Evolutionary conservation across 2,329 filamentous ascomycete species (phyloP), one percentile per base, ranked within the genome.

Genomic region (Fonsecaea monophora): DNA sequence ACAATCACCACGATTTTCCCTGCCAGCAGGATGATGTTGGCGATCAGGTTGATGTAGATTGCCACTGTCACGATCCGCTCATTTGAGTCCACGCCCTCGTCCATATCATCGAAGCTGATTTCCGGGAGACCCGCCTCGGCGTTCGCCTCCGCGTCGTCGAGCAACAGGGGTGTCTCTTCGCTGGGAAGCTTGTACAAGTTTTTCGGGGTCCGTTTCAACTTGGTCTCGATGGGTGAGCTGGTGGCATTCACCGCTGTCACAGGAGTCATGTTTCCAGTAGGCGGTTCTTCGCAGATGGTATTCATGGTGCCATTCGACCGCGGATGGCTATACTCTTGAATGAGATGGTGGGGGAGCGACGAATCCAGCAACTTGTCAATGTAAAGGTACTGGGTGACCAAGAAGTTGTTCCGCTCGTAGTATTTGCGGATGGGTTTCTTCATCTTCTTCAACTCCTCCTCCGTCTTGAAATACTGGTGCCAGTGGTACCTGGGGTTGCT

Each of bases 351-450:
- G 1, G 94, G 94, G n/a, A 97, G 86, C 35, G 92, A 94, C 8
- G 92, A 97, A 79, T 97, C 93, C 68, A 98, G 85, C 64, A 98
- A 83, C 60, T 90, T 87, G 79, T 97, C 94, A 73, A 97, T 97
- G 77, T 96, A 97, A 70, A 96, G 84, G 77, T 97, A 98, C 77
- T 96, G 91, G 77, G 95, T 91, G 66, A 98, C 88, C 53, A 97
- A 83, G 72, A 89, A 89, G 79, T 98, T 98, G 75, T 89, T 94
- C 53, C 92, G 88, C 82, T 96, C 90, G 75, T 98, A 96, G 80
- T 97, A 97, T 74, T 89, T 76, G 55, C 93, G 90, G 67, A 96
- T 78, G n/a, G 88, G 84, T 76, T 89, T 90, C 75, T 85, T 86
- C 85, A 96, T 90, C 64, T 79, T 76, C 71, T 86, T 86, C 70